Base-by-base conservation (phyloP, 495 filamentous ascomycete species). In the Aspergillus funiculosus region DNA sequence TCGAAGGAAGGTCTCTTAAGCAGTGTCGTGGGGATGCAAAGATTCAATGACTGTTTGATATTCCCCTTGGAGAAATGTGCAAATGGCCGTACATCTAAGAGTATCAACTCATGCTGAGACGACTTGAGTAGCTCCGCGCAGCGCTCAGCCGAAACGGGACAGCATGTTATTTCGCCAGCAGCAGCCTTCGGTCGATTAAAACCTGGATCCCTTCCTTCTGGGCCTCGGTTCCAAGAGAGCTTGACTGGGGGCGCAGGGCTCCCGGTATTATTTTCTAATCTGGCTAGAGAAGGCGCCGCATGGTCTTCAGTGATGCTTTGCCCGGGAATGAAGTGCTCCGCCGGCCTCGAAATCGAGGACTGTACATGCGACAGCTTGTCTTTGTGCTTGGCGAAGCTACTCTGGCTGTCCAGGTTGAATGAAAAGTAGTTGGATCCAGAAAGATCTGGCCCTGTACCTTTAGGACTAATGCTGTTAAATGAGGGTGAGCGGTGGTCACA, bases 1-100 rank as follows among this genome's bases (percentile, higher is more conserved):
- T 91, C 89, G 64, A 91, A 98, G 0, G 92, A 91, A 7, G 85
- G 81, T 40, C 92, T 75, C 63, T 96, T 98, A 30, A 97, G 67
- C 27, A 98, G 66, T 0, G 91, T 98, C 6, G 92, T 98, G 0
- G 92, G 92, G 43, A 97, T 94, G 50, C 94, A 97, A 9, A 98
- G 73, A 64, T 94, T 97, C 34, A 98, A 63, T 0, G 92, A 88
- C 5, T 82, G 82, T 30, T 68, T 59, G 15, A 98, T 86, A 19
- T 85, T 79, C 35, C 85, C 83, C 29, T 80, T 73, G 8, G 82
- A 74, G 59, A 82, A 96, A 54, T 89, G 86, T 7, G 87, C 84
- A 47, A 82, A 89, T 5, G 92, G 87, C 14, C 92, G 81, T 22
- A 98, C 76, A 64, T 98, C 92, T n/a, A 98, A 63, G 3, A 98